Base-by-base conservation (phyloP, 306 rosid species). In the Vigna mungo region DNA sequence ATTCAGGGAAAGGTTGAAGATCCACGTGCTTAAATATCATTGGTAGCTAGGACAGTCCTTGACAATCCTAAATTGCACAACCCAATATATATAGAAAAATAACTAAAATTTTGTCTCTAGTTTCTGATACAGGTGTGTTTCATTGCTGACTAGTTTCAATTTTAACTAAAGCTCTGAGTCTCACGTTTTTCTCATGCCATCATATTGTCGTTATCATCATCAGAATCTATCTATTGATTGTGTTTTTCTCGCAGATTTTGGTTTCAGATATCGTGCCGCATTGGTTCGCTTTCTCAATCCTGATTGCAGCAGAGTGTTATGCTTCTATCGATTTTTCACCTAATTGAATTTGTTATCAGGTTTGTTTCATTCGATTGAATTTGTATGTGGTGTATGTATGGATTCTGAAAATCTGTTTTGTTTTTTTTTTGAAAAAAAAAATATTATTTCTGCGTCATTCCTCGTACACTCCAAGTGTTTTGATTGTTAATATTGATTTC, bases 401-500 rank as follows among this genome's bases (percentile, higher is more conserved):
- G 13, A 25, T 68, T 60, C 51, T 72, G 27, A 68, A 81, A 55
- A 46, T 52, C 47, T 30, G 12, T 58, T 1, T 23, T 4, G 59
- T 21, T 6, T 21, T 1, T 27, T 20, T 4, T 30, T 0, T 5
- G 0, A 20, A 20, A 20, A 20, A 20, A 20, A 20, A 20, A 20
- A 20, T 0, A 20, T 32, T 36, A 10, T 23, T 18, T 16, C 25
- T 49, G 49, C 49, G 58, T 17, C 74, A 56, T 71, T 64, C 75
- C 47, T 0, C 16, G 39, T 6, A 4, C 49, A 11, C 53, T 72
- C 41, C 11, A 36, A 53, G 9, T 53, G 46, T 6, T 37, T 52
- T 25, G 0, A n/a, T 52, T 23, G 53, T 58, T 21, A 59, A 20
- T 79, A 32, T 79, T 10, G 49, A 70, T 59, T 36, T 58, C 9